Conservation (phyloP, 1,139 yeast genomes). For the Hanseniaspora uvarum region DNA sequence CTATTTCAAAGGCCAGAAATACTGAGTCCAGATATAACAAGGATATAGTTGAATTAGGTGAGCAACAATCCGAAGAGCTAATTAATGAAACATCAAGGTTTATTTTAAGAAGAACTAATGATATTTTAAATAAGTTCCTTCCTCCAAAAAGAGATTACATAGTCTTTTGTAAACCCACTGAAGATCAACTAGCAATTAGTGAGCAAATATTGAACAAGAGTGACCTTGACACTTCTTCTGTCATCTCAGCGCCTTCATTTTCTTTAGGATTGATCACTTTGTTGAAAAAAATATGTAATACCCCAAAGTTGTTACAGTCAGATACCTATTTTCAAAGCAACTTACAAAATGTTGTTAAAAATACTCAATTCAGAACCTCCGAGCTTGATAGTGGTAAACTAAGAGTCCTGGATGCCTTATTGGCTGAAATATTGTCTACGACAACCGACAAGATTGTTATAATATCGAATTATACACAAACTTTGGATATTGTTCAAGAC, state of each 20-base stretch:
- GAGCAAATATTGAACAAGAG: constrained; percentile 35
- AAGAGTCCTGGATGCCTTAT: constrained; percentile 43
- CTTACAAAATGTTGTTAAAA: background rate
- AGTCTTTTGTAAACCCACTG: constrained; percentile 67
- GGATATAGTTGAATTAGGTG: constrained; percentile 46
- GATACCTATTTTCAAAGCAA: constrained; percentile 28
- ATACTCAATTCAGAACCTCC: background rate
- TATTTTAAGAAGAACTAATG: constrained; percentile 65
- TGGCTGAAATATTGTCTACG: constrained; percentile 37
- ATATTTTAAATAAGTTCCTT: constrained; percentile 52
- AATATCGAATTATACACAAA: constrained; percentile 88
- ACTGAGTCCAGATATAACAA: constrained; percentile 49
- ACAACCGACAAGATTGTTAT: constrained; percentile 69
- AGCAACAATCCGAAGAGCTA: constrained; percentile 49
- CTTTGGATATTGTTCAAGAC: constrained; percentile 66
- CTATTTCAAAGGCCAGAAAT: constrained; percentile 67
- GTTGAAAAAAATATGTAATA: constrained; percentile 73
- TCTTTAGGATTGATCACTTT: constrained; percentile 63
- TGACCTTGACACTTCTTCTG: constrained; percentile 39
- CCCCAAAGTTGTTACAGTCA: constrained; percentile 54
- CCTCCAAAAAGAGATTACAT: constrained; percentile 75
- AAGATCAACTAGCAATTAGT: constrained; percentile 49
- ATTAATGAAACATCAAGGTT: constrained; percentile 54
- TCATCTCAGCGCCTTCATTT: constrained; percentile 29
- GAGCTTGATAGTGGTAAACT: constrained; percentile 43